Evolutionary conservation across 2,329 filamentous ascomycete species (phyloP), one percentile per base, ranked within the genome.

Genomic region (Phialophora verrucosa): DNA sequence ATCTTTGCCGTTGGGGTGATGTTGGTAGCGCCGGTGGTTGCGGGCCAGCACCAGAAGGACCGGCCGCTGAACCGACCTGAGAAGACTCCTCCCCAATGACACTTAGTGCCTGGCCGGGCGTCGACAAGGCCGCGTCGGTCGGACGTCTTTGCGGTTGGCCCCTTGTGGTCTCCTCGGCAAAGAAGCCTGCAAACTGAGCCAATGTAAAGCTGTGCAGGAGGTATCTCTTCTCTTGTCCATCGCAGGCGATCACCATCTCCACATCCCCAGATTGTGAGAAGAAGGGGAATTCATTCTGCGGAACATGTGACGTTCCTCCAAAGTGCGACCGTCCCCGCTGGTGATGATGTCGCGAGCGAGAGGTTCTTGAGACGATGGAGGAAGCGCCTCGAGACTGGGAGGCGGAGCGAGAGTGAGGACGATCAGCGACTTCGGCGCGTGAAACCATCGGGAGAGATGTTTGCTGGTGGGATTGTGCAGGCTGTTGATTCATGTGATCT

Each of bases 221-320:
- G 76, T 97, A 98, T 68, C 91, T 86, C 76, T 92, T 91, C 78
- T 95, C 90, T 75, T 88, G 87, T 68, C 87, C 84, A 61, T 90
- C 85, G 14, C 87, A 85, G 75, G 84, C 86, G 74, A 97, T 86
- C 63, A 94, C 76, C 69, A 98, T 93, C 79, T 98, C 94, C 74
- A 97, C 92, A 78, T 98, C 93, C 75, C 94, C 94, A 44, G 91
- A 94, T 73, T 93, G 90, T 58, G 88, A 89, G 79, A 97, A 98
- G 75, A 96, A 82, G 25, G 94, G 94, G 73, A 97, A 98, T 77
- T 97, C 93, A 76, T 97, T 97, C 75, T 91, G 90, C 50, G 91
- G 86, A 27, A 87, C 80, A 74, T 90, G 88, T 20, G 87, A 85
- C 68, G 89, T 89, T 65, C 92, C 92, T 73, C 90, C 87, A 76